Conservation (phyloP, 2,329 filamentous ascomycete genomes). For the Zasmidium angulare region DNA sequence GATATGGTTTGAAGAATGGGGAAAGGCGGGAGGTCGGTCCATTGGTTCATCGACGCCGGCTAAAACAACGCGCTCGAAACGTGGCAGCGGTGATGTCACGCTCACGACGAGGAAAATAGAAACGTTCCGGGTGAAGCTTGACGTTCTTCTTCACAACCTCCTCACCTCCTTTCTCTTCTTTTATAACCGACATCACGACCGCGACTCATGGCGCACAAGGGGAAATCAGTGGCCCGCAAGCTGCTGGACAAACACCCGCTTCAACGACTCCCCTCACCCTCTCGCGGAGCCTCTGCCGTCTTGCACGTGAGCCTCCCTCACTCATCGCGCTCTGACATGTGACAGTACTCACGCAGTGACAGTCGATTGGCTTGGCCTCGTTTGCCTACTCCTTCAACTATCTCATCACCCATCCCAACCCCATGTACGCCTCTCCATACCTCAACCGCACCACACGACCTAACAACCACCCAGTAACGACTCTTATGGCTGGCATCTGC, state of each 20-base stretch:
- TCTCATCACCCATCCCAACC: constrained; percentile 38
- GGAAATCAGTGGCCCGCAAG: constrained; percentile 20
- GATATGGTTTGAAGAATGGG: too few species aligned
- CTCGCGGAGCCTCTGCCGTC: constrained; percentile 60
- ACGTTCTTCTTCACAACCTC: not conserved
- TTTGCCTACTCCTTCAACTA: constrained; percentile 48
- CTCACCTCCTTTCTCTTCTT: not conserved
- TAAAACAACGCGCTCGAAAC: too few species aligned
- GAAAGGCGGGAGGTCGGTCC: too few species aligned
- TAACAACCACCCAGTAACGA: constrained; percentile 46
- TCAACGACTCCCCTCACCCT: constrained; percentile 66
- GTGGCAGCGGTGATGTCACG: not conserved
- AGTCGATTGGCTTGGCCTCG: constrained; percentile 43
- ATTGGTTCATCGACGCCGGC: too few species aligned
- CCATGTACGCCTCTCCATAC: constrained; percentile 29
- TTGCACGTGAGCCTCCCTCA: constrained; percentile 51
- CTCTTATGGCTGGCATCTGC: constrained; percentile 67
- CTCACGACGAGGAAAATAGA: not conserved
- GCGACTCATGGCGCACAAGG: constrained; percentile 4
- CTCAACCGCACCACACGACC: constrained; percentile 4
- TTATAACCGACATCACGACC: not conserved
- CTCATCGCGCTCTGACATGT: not conserved
- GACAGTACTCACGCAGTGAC: not conserved
- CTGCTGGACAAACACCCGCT: constrained; percentile 55
- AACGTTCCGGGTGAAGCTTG: not conserved